Base-by-base conservation (phyloP, 805 yeast genomes). In the Torulaspora quercuum region DNA sequence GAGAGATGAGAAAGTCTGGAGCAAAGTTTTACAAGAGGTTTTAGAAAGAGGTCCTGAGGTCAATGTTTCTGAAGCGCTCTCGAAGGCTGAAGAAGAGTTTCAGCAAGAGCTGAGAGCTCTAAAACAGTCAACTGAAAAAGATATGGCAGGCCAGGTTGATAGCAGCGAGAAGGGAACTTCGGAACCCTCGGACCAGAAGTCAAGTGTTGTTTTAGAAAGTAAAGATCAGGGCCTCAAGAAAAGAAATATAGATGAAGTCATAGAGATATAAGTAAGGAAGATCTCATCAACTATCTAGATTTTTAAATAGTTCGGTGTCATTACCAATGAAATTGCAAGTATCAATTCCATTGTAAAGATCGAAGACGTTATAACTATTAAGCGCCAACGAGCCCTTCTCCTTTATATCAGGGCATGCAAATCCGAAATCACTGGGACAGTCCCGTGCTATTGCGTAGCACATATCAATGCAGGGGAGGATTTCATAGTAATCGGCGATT, bases 381-480 rank as follows among this genome's bases (percentile, higher is more conserved):
- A 42, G 27, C 6, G 55, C 23, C 10, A 63, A 33, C 2, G 50
- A 45, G 3, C 40, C 24, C 16, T 52, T 37, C 5, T 28, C 33
- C 1, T 30, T 29, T 2, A 20, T n/a, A 25, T 37, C 33, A 7
- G 98, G 97, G 50, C 97, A 92, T 10, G 60, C 51, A 57, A 90
- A 88, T 2, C 76, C 78, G 51, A 90, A 77, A 19, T 65, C 76
- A 0, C 88, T 61, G 1, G 96, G 96, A 57, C 98, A 90, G 56
- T 83, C 82, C 33, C 86, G 70, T 2, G 82, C 92, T 6, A 92
- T 75, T 5, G 78, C 72, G 44, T 83, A 68, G 59, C 97, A 92
- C 44, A 81, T 73, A 52, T 83, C 80, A 33, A 82, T 70, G 55
- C 98, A 90, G 0, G 98, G 98, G 39, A 86, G 58, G 3, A 92